Evolutionary conservation across 2,329 filamentous ascomycete genomes (phyloP), one percentile per base, ranked within the genome.

Genomic region (Apiospora pterosperma): DNA sequence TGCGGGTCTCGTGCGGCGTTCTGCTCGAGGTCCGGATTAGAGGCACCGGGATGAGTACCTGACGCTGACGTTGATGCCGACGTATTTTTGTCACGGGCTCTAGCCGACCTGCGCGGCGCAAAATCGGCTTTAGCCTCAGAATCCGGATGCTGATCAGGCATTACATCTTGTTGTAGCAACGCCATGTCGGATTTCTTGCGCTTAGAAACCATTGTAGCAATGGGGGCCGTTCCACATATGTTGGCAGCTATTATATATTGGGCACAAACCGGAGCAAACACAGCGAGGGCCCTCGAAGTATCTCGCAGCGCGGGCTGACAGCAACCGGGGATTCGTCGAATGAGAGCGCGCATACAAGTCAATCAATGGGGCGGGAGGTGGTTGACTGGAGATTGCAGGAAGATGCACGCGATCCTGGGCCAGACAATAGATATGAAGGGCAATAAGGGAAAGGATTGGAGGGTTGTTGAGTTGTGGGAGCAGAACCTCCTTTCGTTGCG

Each of bases 181-280:
- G 66, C 68, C 64, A 65, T 68, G 59, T 62, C 62, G 16, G 72
- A 68, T 63, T 74, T 77, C 68, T 79, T 81, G 60, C 80, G 75
- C 23, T 67, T 82, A 4, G 74, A 44, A 1, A 72, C 72, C 80
- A 82, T 82, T 12, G 70, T 71, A 28, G 52, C 5, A 8, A 39
- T 36, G 25, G 48, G 38, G 7, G 31, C 28, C 28, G 8, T 28
- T 19, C 41, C 23, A 38, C 31, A 63, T 10, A 23, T 25, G 59
- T 31, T 34, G 59, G 61, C 38, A 59, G 25, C 12, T 25, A 59
- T 64, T 68, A 68, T 71, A 67, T 66, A 66, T 28, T 36, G 66
- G 6, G 34, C 31, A 42, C 36, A 64, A 14, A 31, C 63, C 59
- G 68, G 69, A 67, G 64, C 16, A 69, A 68, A 69, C 7, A 34